Evolutionary conservation across 1,284 basidiomycete species (phyloP), one percentile per base, ranked within the genome.

Genomic region (Ceratobasidium sp.): DNA sequence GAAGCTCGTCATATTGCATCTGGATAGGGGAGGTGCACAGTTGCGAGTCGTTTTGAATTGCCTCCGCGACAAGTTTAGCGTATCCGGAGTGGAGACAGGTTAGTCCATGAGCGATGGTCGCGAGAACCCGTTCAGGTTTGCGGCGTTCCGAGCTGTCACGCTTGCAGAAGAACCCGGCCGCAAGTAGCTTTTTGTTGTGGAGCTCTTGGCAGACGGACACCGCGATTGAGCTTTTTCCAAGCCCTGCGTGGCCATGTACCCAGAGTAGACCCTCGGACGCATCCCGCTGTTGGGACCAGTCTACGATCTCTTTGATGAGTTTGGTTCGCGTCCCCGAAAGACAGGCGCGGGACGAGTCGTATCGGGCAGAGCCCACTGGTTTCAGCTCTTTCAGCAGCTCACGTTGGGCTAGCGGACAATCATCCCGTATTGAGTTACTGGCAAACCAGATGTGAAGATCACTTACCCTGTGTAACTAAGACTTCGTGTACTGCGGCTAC

Each of bases 141-240:
- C 50, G 14, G 5, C 45, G 50, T 15, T 66, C 24, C 19, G 45
- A 19, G 31, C 36, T n/a, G 33, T 66, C 64, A 14, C 53, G 65
- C 27, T 56, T 44, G 33, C 65, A 64, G 29, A 64, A 64, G 29
- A 64, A 64, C 22, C 14, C 44, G 17, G 44, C 44, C 2, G 44
- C 62, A 15, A 29, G 45, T 5, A 36, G 41, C 4, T 17, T 27
- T 31, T 48, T 2, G 8, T 64, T 22, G 14, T 64, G 24, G 2
- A 64, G 24, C 62, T 11, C 19, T 29, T 64, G 9, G 24, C 62
- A 64, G 5, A 64, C 45, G 4, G 60, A 63, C 15, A 22, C 24
- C 6, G 60, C 36, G 45, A 63, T 31, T 8, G 62, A 27, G 17
- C 45, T 64, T 44, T 64, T 64, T n/a, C 62, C 62, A 19, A 47